These are phyloP conservation scores for Beauveria pseudobassiana DNA, from an alignment of 2,329 filamentous ascomycete genomes.

Conservation along the genomic window DNA sequence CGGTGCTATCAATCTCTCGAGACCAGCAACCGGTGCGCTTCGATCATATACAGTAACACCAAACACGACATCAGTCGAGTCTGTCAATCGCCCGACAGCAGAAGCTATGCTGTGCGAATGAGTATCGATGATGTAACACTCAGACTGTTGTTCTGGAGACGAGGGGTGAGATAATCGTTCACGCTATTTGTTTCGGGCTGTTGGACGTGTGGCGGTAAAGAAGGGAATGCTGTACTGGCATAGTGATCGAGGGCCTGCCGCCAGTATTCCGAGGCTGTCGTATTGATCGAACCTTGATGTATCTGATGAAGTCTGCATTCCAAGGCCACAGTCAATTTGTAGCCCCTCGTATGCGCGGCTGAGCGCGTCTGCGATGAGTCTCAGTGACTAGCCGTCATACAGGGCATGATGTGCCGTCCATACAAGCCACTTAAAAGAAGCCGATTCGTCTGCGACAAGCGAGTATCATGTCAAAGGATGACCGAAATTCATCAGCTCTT, in stretches of 20 bases:
- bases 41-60: slow-evolving; percentile 3
- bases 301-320: not conserved
- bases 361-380: not conserved
- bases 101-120: slow-evolving; percentile 5
- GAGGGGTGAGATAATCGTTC: not conserved
- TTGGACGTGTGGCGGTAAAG: not conserved
- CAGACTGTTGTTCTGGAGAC: not conserved
- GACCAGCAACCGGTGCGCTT: slow-evolving; percentile 1
- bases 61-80: slow-evolving; percentile 10
- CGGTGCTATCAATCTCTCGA: slow-evolving; percentile 11
- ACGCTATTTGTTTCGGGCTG: not conserved
- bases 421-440: slow-evolving; percentile 16
- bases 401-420: slow-evolving; percentile 25
- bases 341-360: not conserved
- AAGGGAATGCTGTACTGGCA: not conserved
- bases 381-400: slow-evolving; percentile 23
- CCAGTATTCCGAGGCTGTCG: not conserved
- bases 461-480: not conserved
- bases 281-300: not conserved
- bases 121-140: slow-evolving; percentile 1
- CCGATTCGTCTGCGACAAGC: not conserved
- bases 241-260: not conserved
- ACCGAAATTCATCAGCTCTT: not conserved
- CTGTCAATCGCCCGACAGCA: not conserved
- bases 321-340: not conserved